Base-by-base conservation (phyloP, 768 basidiomycete genomes). In the Leccinum subtestaceum region DNA sequence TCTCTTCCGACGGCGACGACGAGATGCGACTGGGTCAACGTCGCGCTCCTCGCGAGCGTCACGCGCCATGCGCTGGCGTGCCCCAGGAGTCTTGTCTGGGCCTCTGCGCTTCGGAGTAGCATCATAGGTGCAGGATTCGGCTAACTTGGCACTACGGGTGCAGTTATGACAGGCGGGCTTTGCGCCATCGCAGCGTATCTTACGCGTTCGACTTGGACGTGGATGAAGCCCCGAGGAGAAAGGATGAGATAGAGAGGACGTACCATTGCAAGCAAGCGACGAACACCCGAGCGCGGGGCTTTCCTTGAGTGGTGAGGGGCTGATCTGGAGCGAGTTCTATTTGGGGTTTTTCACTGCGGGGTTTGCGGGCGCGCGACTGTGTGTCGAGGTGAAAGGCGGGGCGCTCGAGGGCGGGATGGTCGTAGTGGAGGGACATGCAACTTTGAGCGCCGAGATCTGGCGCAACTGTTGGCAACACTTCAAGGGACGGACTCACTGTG, bases 201-300 rank as follows among this genome's bases (percentile, higher is more conserved):
- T 93, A 25, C 89, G 82, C 15, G 79, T 81, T 25, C 91, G 89
- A 67, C 90, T 92, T 63, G 17, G 53, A 53, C 13, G 46, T 0
- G 17, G 48, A 27, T 68, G 49, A 59, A 36, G 29, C 27, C 19
- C 27, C 58, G 47, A 62, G 48, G 51, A 36, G 63, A 2, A 12
- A 2, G 11, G 40, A 23, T 6, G 10, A 27, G 10, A 9, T 12
- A 10, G 13, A 36, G 29, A 12, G 21, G 38, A 71, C 79, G 31
- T 62, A 89, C 90, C 90, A 91, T 72, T 90, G 89, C 17, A 87
- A 27, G 70, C 90, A 93, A 23, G 90, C 91, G 40, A 91, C 86
- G 62, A 84, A 93, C 23, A 91, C 90, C 34, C 90, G 81, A 19
- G 83, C 81, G 19, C 90, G 80, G 21, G 83, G 85, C 64, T 82